These are phyloP conservation scores for Rosellinia necatrix DNA, from an alignment of 2,329 filamentous ascomycete genomes.

Conservation along the genomic window DNA sequence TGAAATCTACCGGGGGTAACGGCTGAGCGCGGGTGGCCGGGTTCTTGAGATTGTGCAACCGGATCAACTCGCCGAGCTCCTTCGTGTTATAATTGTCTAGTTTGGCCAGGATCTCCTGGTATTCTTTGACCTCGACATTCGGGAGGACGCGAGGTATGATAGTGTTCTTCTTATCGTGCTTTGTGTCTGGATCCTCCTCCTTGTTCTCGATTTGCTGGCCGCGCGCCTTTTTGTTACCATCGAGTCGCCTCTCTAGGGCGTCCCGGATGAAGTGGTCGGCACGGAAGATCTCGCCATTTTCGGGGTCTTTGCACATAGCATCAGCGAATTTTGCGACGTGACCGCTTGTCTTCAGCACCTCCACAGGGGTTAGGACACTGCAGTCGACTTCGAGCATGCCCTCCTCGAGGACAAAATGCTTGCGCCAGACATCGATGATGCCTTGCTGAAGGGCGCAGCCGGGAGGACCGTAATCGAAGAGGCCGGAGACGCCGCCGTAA, in stretches of 20 bases:
- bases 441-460: constrained; percentile 86
- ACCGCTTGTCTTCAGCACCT: constrained; percentile 92
- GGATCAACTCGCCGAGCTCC: constrained; percentile 85
- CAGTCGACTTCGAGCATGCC: constrained; percentile 96
- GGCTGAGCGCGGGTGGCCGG: constrained; percentile 78
- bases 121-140: constrained; percentile 84
- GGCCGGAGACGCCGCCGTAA: constrained; percentile 84
- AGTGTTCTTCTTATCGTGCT: constrained; percentile 87
- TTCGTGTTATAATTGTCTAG: constrained; percentile 95
- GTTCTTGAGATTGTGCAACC: constrained; percentile 89
- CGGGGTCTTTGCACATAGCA: constrained; percentile 99
- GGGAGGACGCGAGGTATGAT: no score
- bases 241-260: constrained; percentile 82
- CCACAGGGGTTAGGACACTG: constrained; percentile 89
- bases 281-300: constrained; percentile 94
- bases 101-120: constrained; percentile 86
- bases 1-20: constrained; percentile 85
- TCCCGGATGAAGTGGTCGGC: constrained; percentile 97
- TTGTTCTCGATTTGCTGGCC: constrained; percentile 79
- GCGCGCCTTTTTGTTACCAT: constrained; percentile 90
- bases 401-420: constrained; percentile 91
- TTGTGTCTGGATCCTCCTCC: constrained; percentile 70
- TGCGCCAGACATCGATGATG: constrained; percentile 86
- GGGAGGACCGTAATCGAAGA: constrained; percentile 92
- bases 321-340: constrained; percentile 98